Base-by-base conservation (phyloP, 768 basidiomycete genomes). In the Panaeolus cyanescens region DNA sequence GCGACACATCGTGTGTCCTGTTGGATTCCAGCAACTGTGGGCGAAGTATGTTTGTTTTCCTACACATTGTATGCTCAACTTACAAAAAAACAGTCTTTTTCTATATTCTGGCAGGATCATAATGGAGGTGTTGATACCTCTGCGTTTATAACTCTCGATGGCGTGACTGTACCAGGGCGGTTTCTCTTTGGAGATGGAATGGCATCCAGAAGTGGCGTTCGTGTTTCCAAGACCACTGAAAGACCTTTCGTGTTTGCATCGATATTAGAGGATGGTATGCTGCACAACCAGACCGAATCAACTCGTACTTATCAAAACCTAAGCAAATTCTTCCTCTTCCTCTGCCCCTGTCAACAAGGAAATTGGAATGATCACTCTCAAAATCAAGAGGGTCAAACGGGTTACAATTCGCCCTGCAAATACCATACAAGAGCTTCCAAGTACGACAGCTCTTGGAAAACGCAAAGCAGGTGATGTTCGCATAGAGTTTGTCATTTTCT, bases 1-100 rank as follows among this genome's bases (percentile, higher is more conserved):
- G 71, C 73, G 5, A 65, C 70, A 4, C 70, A 83, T 61, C 77
- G 76, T 8, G 80, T 87, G 7, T 84, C 84, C 5, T 91, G 90
- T 67, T 91, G 88, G 88, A 84, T 91, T 64, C 83, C 86, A 6
- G 83, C 88, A 59, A 79, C 83, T 55, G 75, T 76, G 25, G 88
- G 87, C 25, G 80, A 86, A 78, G 88, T 86, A 60, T 2, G 74
- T 65, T 56, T n/a, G 28, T 28, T n/a, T 40, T 19, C 54, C 56
- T 39, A 32, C 19, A 59, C 55, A 53, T 22, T n/a, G 53, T 9
- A n/a, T 59, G 20, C 64, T 37, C 28, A 34, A 5, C 39, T 9
- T 50, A 40, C 25, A 15, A 22, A 32, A 9, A 50, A 36, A 33
- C 64, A 90, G 88, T 70, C 64, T 5, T 91, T 91, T 70, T 75